Percentiles rank a stretch among this genome's conserved stretches.
Evolutionary conservation across 441 rosid genomes (phyloP).

Genomic region (Gossypium trilobum): DNA sequence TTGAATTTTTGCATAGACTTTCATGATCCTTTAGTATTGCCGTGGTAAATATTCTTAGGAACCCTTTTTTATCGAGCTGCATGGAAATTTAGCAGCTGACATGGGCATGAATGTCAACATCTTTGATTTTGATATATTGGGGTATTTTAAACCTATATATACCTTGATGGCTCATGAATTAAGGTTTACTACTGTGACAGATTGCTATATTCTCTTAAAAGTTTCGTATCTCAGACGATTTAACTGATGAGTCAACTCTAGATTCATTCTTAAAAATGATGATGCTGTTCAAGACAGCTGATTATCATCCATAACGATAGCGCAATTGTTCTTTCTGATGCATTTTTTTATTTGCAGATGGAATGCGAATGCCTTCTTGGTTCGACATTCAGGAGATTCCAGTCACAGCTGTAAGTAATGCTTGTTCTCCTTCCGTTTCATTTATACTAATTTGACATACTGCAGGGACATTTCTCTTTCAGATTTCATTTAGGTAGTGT

Average conservation of each 20-base stretch:
- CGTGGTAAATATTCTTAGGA: neutral
- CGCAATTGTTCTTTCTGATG: neutral
- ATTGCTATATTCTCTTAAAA: neutral
- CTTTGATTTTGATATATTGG: neutral
- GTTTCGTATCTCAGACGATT: neutral
- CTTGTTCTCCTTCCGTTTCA: conserved; percentile 9
- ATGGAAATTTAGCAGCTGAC: neutral
- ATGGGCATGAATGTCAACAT: neutral
- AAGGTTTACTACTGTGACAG: neutral
- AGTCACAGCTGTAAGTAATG: conserved; percentile 52
- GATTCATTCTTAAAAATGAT: neutral
- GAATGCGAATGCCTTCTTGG: conserved; percentile 86
- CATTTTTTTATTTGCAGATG: conserved; percentile 39
- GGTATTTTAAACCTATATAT: neutral
- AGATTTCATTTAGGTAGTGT: neutral
- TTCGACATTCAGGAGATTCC: conserved; percentile 86
- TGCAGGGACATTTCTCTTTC: neutral
- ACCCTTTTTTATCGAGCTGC: neutral
- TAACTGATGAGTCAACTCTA: neutral
- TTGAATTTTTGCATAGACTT: neutral
- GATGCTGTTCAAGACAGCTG: neutral
- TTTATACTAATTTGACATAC: neutral
- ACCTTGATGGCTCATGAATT: neutral
- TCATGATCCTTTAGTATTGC: neutral
- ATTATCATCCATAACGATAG: neutral